A percentile compares a stretch with the other conserved stretches of the same genome.
Conservation (phyloP, 2,329 filamentous ascomycete genomes). For the Cladosporium sp. region DNA sequence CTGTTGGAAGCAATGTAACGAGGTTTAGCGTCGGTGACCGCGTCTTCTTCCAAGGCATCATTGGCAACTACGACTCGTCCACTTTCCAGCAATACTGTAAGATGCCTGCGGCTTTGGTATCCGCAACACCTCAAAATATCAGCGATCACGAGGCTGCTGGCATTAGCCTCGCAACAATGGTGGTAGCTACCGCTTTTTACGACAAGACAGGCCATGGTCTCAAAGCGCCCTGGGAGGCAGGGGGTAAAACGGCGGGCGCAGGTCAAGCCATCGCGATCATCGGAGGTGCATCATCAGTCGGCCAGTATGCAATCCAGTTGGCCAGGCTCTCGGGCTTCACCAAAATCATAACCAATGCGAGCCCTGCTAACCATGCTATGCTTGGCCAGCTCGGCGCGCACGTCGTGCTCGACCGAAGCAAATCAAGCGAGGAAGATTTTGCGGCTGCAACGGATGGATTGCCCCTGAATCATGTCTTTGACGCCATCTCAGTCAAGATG, state of each 20-base stretch:
- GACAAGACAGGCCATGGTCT: not conserved
- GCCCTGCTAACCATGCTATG: slow-evolving; percentile 18
- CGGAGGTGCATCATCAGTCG: slow-evolving; percentile 33
- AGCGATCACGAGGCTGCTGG: not conserved
- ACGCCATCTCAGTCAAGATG: not conserved
- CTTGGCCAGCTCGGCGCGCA: not conserved
- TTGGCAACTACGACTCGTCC: not conserved
- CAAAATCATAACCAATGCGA: slow-evolving; percentile 30
- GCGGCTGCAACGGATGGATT: not conserved
- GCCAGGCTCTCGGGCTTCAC: slow-evolving; percentile 49
- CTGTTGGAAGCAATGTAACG: slow-evolving; percentile 24
- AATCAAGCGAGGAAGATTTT: not conserved
- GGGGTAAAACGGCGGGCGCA: slow-evolving; percentile 1
- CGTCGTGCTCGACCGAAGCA: not conserved
- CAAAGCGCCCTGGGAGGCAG: not conserved
- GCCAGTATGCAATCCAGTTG: slow-evolving; percentile 38
- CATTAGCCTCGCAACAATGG: not conserved
- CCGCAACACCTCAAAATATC: not conserved
- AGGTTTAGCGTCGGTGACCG: slow-evolving; percentile 24
- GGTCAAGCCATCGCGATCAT: slow-evolving; percentile 31
- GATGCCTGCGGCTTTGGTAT: not conserved
- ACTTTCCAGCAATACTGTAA: not conserved
- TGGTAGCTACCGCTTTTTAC: not conserved
- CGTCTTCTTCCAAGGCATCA: slow-evolving; percentile 16
- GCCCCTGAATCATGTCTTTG: not conserved